These are phyloP conservation scores for Lichtheimia hyalospora DNA, from an alignment of 371 early-diverging fungal species.

Conservation along the genomic window DNA sequence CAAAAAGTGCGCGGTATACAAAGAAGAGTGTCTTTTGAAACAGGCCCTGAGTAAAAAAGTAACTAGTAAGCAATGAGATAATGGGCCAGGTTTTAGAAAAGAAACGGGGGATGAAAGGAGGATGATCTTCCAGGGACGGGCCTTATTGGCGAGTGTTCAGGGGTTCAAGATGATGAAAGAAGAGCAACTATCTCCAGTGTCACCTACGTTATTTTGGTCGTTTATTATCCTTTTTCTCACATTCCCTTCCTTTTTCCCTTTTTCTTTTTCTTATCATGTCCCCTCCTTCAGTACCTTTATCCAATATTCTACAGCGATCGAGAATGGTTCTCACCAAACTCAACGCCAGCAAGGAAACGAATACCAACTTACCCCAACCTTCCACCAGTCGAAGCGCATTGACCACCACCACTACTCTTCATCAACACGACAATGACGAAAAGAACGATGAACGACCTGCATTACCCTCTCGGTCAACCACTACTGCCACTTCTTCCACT, in stretches of 20 bases:
- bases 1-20: no score
- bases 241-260: conserved; percentile 8
- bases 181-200: not conserved
- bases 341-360: conserved; percentile 14
- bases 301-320: conserved; percentile 20
- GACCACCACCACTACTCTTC: conserved; percentile 1
- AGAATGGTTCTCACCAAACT: conserved; percentile 19
- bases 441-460: conserved; percentile 10
- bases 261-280: conserved; percentile 12
- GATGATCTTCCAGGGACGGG: no score
- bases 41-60: conserved; percentile 6
- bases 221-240: conserved; percentile 7
- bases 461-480: conserved; percentile 16
- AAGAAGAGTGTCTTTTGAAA: conserved; percentile 10
- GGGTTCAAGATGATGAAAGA: no score
- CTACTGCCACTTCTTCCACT: conserved; percentile 1
- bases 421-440: conserved; percentile 4
- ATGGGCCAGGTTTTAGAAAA: conserved; percentile 10
- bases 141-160: no score
- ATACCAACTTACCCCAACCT: conserved; percentile 15
- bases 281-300: conserved; percentile 19
- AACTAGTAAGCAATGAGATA: not conserved
- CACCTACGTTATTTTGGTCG: conserved; percentile 15
- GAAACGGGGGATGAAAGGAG: no score
- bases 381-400: conserved; percentile 10